These are phyloP conservation scores for Pichia deserticola DNA, from an alignment of 805 yeast species.

Conservation along the genomic window DNA sequence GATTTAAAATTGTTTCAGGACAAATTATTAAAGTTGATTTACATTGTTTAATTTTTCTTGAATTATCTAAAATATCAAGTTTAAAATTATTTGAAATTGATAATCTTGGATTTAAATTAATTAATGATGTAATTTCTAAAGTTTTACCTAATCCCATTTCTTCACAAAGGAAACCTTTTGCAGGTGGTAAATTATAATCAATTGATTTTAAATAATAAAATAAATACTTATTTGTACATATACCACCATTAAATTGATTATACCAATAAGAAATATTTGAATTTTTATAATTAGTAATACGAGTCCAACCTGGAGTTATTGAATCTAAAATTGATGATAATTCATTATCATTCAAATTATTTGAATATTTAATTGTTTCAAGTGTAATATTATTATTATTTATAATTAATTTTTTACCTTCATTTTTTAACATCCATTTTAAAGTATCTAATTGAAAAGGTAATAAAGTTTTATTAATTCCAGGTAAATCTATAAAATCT, in stretches of 20 bases:
- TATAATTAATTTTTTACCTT: constrained; percentile 28
- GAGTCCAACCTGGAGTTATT: constrained; percentile 49
- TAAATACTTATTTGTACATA: constrained; percentile 31
- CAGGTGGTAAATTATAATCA: constrained; percentile 20
- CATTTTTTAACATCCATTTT: constrained; percentile 48
- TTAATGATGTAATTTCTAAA: constrained; percentile 67
- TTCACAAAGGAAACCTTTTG: constrained; percentile 72
- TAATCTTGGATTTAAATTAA: constrained; percentile 54
- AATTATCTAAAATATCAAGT: constrained; percentile 33
- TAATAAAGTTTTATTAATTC: constrained; percentile 19
- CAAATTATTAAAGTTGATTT: constrained; percentile 78
- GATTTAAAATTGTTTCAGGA: constrained; percentile 75
- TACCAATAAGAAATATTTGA: constrained; percentile 31
- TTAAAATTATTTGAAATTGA: constrained; percentile 15
- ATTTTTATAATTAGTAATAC: constrained; percentile 13
- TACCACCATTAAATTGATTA: constrained; percentile 44
- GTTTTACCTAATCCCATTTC: constrained; percentile 99
- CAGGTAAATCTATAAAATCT: constrained; percentile 10
- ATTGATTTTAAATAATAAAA: constrained; percentile 15
- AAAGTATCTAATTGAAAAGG: constrained; percentile 49
- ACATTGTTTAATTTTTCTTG: constrained; percentile 40
- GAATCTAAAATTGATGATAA: constrained; percentile 31
- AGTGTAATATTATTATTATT: constrained; percentile 15
- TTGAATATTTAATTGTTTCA: neutral
- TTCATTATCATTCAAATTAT: constrained; percentile 15